Evolutionary conservation across 176 grass and related monocot genomes (phyloP), one percentile per base, ranked within the genome.

Genomic region (Carex scoparia): DNA sequence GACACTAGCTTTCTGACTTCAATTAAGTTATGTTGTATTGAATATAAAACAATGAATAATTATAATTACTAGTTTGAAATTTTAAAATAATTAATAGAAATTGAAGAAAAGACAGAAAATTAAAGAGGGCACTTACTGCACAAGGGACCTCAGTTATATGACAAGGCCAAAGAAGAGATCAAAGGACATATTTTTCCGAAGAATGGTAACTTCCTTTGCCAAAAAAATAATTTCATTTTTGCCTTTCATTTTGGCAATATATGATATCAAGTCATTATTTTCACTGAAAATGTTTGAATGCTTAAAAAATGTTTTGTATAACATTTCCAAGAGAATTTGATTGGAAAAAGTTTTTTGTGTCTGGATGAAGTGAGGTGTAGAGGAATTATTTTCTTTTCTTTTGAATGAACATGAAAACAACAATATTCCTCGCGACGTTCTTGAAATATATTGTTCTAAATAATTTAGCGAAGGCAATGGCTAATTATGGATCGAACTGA

Each of bases 71-170:
- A 35, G 35, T 35, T 35, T 14, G 49, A 79, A 63, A 57, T 63
- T 63, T 81, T 81, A 46, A 5, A 81, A 61, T 19, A 18, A 42
- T 46, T 40, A 82, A 82, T 28, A 82, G 80, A 82, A 82, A 46
- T 61, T 15, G 80, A 82, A 82, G 61, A 62, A 28, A 82, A 82
- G 58, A n/a, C 80, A 48, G 80, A 64, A 82, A 65, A 82, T 82
- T 82, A 38, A 82, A 82, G 42, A 61, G 80, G 40, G 80, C 11
- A 82, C 23, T 11, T 66, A 44, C 8, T 82, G 14, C 38, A 67
- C 80, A 82, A 62, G 62, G 60, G 37, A 46, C 60, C 71, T 76
- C 71, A 30, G 8, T 13, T 76, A 5, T 76, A 76, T 54, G 71
- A 2, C 23, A 76, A 54, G 71, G 44, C 46, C 71, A 76, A 76